Evolutionary conservation across 2,329 filamentous ascomycete genomes (phyloP).

Genomic region (Aspergillus uvarum): DNA sequence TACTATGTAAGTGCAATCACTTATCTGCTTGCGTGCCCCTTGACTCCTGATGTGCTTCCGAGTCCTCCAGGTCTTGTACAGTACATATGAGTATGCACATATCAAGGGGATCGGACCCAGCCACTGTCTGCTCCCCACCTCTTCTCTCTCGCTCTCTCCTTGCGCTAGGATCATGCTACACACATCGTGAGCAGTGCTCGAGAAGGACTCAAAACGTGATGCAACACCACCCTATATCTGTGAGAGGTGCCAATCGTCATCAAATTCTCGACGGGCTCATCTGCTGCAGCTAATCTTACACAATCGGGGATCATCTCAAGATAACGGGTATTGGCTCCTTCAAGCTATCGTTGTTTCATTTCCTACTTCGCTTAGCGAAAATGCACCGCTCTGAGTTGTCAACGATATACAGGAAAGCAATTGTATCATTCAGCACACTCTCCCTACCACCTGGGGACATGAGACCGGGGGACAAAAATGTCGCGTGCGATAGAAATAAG

Average conservation of each 20-base stretch:
- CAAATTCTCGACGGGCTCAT: not conserved
- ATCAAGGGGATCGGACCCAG: not conserved
- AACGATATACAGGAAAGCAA: not conserved
- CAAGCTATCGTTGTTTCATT: not conserved
- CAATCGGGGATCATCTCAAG: not conserved
- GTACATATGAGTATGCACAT: not conserved
- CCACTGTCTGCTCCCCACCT: not conserved
- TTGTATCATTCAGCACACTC: not conserved
- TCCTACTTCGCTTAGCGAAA: no score
- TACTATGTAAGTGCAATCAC: not conserved
- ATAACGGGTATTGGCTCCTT: not conserved
- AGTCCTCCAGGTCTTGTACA: not conserved
- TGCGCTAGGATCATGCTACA: not conserved
- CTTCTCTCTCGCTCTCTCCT: not conserved
- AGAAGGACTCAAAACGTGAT: not conserved
- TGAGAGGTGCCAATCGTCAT: not conserved
- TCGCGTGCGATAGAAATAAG: conserved; percentile 22
- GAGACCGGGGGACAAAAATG: not conserved
- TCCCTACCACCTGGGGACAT: not conserved
- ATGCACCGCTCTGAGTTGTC: not conserved
- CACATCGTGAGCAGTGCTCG: not conserved
- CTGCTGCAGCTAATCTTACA: not conserved
- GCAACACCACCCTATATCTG: not conserved
- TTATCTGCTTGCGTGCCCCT: not conserved
- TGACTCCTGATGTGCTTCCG: not conserved